A percentile compares a stretch with the other conserved stretches of the same genome.
Evolutionary conservation across 352 stramenopile species (phyloP).

Genomic region (Phytophthora hybrid): DNA sequence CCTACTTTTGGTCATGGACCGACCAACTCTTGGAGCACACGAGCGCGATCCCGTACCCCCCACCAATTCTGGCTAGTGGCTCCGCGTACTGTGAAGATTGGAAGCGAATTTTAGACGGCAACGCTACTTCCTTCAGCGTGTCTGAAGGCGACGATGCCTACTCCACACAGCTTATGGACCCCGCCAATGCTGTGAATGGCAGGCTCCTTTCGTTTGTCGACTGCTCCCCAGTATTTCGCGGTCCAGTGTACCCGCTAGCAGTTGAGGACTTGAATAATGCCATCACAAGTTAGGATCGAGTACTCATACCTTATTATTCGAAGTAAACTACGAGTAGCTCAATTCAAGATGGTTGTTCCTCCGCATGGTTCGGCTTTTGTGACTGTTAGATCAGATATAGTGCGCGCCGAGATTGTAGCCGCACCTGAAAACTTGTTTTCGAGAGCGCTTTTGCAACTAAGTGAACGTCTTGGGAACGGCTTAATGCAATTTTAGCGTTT

Average conservation of each 20-base stretch:
- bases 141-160: not conserved
- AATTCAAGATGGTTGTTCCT: too few species aligned
- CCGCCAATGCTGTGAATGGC: not conserved
- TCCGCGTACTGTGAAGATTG: not conserved
- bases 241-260: not conserved
- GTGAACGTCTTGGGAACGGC: too few species aligned
- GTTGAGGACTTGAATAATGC: not conserved
- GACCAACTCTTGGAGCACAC: not conserved
- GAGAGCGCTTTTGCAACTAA: too few species aligned
- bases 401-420: too few species aligned
- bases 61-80: not conserved
- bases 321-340: too few species aligned
- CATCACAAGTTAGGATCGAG: not conserved
- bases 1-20: not conserved
- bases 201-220: not conserved
- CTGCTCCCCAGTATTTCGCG: not conserved
- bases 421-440: too few species aligned
- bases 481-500: too few species aligned
- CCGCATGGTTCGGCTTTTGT: too few species aligned
- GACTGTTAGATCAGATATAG: too few species aligned
- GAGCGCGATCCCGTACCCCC: not conserved
- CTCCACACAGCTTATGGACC: not conserved
- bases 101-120: not conserved
- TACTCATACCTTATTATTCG: too few species aligned
- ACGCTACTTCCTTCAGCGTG: not conserved